These are phyloP conservation scores for Boletus coccyginus DNA, from an alignment of 768 basidiomycete genomes.

Conservation along the genomic window DNA sequence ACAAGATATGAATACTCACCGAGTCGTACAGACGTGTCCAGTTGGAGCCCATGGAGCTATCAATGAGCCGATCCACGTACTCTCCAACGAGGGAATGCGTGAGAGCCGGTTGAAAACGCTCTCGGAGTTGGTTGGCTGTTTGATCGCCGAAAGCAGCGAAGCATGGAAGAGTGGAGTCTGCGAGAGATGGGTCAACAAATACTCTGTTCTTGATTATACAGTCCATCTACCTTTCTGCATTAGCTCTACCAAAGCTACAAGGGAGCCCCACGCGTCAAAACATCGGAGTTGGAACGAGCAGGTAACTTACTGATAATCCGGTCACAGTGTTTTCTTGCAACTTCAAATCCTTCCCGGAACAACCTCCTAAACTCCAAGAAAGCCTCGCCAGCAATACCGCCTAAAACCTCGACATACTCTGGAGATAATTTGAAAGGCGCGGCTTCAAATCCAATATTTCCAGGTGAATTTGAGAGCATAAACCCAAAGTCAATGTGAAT, in stretches of 20 bases:
- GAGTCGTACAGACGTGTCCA: conserved; percentile 98
- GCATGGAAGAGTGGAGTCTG: conserved; percentile 88
- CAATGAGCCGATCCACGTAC: conserved; percentile 86
- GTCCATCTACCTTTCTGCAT: conserved; percentile 85
- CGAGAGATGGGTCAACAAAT: neutral
- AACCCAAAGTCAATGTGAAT: conserved; percentile 99
- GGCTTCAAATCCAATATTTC: conserved; percentile 98
- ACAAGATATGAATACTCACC: conserved; percentile 41
- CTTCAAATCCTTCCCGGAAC: conserved; percentile 93
- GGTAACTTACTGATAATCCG: conserved; percentile 77
- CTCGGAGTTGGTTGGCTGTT: conserved; percentile 83
- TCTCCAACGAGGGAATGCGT: conserved; percentile 84
- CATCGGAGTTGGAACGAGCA: neutral
- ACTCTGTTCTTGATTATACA: neutral
- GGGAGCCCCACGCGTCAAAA: conserved; percentile 1
- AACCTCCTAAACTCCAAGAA: conserved; percentile 83
- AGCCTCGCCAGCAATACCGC: conserved; percentile 72
- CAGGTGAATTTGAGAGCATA: conserved; percentile 95
- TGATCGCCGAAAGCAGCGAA: conserved; percentile 89
- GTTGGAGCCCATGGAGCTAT: conserved; percentile 85
- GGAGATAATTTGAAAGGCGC: conserved; percentile 95
- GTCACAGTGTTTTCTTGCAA: conserved; percentile 93
- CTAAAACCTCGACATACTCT: conserved; percentile 95
- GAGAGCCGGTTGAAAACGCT: conserved; percentile 89
- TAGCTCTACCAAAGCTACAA: conserved; percentile 79